A percentile compares a stretch with the other conserved stretches of the same genome.
Conservation (phyloP, 2,329 filamentous ascomycete species). For the Zalaria sp. region DNA sequence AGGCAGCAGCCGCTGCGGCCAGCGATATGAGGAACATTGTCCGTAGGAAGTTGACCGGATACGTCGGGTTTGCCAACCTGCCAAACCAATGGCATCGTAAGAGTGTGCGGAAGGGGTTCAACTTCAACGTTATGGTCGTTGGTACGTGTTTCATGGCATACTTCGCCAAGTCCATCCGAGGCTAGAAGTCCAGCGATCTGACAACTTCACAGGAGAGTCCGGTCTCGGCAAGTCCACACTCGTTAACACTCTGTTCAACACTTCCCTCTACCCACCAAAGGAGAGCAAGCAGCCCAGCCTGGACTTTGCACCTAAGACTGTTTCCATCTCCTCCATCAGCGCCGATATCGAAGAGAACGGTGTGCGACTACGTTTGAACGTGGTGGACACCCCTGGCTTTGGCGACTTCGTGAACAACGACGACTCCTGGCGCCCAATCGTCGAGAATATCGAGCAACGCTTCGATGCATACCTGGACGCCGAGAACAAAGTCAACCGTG, state of each 20-base stretch:
- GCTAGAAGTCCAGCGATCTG: background rate
- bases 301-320: slow-evolving; percentile 89
- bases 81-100: slow-evolving; percentile 99
- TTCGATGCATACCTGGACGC: slow-evolving; percentile 97
- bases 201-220: slow-evolving; percentile 63
- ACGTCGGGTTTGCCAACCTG: slow-evolving; percentile 96
- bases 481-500: slow-evolving; percentile 99
- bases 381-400: slow-evolving; percentile 95
- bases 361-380: slow-evolving; percentile 86
- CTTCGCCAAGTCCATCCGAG: background rate
- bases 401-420: slow-evolving; percentile 99
- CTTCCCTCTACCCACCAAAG: slow-evolving; percentile 94
- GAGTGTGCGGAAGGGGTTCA: slow-evolving; percentile 99
- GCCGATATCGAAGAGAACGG: slow-evolving; percentile 87
- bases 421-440: slow-evolving; percentile 96
- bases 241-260: slow-evolving; percentile 99
- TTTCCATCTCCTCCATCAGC: slow-evolving; percentile 40
- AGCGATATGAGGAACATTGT: slow-evolving; percentile 78
- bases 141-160: slow-evolving; percentile 54
- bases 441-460: slow-evolving; percentile 98
- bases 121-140: slow-evolving; percentile 99
- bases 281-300: slow-evolving; percentile 95
- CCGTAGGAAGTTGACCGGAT: slow-evolving; percentile 92
- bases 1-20: slow-evolving; percentile 35
- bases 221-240: slow-evolving; percentile 97